Evolutionary conservation across 225 moss, liverwort and hornwort species (phyloP).

Genomic region (Marchantia paleacea): DNA sequence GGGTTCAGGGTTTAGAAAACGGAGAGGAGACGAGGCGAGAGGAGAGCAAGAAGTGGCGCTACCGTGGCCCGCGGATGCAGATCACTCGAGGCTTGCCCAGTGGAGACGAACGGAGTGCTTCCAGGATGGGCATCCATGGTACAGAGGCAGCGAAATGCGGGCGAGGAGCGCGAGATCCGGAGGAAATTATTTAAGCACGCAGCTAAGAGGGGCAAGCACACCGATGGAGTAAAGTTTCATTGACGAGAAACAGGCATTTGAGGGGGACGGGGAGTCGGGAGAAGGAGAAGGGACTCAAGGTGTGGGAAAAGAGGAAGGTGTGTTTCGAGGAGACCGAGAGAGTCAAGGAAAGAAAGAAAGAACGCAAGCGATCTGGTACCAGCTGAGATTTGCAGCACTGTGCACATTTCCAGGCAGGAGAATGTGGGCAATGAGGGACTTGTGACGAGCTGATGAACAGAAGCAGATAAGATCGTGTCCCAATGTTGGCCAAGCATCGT

Average conservation of each 20-base stretch:
- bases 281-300: too few species aligned
- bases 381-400: background rate
- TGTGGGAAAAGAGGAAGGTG: background rate
- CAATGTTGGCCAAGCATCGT: slow-evolving; percentile 10
- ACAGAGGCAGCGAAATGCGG: too few species aligned
- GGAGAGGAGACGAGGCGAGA: too few species aligned
- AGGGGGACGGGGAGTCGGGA: background rate
- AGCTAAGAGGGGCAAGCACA: background rate
- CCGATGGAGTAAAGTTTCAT: background rate
- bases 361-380: background rate
- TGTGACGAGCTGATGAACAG: slow-evolving; percentile 21
- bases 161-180: too few species aligned
- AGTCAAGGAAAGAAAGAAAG: background rate
- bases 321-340: background rate
- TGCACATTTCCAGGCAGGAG: background rate
- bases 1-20: too few species aligned
- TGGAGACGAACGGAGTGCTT: too few species aligned
- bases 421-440: slow-evolving; percentile 2
- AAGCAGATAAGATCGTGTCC: slow-evolving; percentile 15
- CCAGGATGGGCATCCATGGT: too few species aligned
- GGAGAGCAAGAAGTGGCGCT: too few species aligned
- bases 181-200: background rate
- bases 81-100: too few species aligned
- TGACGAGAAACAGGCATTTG: background rate
- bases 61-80: too few species aligned